These are phyloP conservation scores for Teunomyces panamensis DNA, from an alignment of 805 yeast genomes.

Conservation along the genomic window DNA sequence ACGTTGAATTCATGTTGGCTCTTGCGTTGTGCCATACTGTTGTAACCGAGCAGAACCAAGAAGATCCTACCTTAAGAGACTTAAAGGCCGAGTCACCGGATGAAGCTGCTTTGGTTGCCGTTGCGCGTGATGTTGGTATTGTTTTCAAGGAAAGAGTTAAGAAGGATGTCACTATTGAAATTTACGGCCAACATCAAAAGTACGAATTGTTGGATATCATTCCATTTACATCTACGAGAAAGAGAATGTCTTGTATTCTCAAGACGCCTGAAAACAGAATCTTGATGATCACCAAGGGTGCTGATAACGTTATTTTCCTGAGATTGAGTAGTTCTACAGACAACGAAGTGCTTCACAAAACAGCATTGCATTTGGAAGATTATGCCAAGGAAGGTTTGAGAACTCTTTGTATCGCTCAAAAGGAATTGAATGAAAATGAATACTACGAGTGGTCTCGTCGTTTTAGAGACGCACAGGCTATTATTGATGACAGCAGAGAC, in stretches of 20 bases:
- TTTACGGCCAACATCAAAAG: constrained; percentile 44
- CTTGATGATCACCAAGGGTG: constrained; percentile 64
- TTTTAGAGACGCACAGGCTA: constrained; percentile 56
- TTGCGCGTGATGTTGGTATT: constrained; percentile 71
- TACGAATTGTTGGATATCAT: constrained; percentile 54
- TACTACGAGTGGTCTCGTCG: constrained; percentile 55
- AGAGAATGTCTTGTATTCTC: constrained; percentile 76
- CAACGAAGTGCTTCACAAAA: constrained; percentile 49
- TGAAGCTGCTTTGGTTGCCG: constrained; percentile 76
- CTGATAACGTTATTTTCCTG: constrained; percentile 65
- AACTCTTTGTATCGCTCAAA: constrained; percentile 68
- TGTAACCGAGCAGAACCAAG: constrained; percentile 50
- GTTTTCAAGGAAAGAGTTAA: constrained; percentile 55
- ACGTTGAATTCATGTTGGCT: constrained; percentile 59
- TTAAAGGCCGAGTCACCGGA: constrained; percentile 84
- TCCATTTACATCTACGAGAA: constrained; percentile 68
- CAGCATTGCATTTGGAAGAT: constrained; percentile 63
- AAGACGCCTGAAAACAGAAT: constrained; percentile 40
- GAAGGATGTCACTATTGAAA: constrained; percentile 40
- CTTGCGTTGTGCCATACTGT: constrained; percentile 76
- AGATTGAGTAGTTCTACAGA: constrained; percentile 31
- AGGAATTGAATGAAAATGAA: constrained; percentile 41
- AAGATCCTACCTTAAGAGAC: constrained; percentile 40
- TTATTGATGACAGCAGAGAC: constrained; percentile 57
- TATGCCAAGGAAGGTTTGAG: constrained; percentile 77